These are phyloP conservation scores for Daphne laureola DNA, from an alignment of 441 rosid species.

Conservation along the genomic window DNA sequence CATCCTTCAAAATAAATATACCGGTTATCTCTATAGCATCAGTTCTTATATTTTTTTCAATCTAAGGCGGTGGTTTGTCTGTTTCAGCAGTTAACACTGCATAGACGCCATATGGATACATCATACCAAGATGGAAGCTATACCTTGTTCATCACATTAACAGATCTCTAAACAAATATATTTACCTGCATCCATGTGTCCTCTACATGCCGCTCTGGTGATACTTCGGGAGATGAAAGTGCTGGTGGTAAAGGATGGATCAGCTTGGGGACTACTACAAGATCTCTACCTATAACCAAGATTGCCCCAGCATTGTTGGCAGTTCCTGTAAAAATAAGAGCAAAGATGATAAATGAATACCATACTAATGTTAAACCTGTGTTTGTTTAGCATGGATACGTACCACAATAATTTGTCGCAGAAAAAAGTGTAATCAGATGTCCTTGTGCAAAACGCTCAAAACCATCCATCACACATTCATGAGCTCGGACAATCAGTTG, in stretches of 20 bases:
- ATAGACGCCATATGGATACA: too few relatives aligned
- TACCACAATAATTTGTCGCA: conserved; percentile 95
- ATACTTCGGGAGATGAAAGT: conserved; percentile 71
- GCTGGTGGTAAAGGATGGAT: conserved; percentile 98
- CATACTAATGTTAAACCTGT: neutral
- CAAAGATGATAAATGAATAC: conserved; percentile 3
- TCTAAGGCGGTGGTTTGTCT: too few relatives aligned
- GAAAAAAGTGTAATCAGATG: conserved; percentile 97
- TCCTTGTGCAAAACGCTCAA: conserved; percentile 96
- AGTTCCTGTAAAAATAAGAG: conserved; percentile 48
- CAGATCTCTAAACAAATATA: neutral
- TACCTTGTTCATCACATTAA: neutral
- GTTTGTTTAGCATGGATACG: conserved; percentile 13
- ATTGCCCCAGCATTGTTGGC: conserved; percentile 98
- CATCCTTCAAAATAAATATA: too few relatives aligned
- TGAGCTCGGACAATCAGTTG: conserved; percentile 96
- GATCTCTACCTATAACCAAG: conserved; percentile 97
- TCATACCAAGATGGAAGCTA: neutral
- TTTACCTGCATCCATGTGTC: conserved; percentile 99
- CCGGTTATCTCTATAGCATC: too few relatives aligned
- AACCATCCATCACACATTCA: conserved; percentile 99
- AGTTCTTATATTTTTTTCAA: too few relatives aligned
- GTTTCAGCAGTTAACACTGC: too few relatives aligned
- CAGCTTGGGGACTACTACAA: conserved; percentile 92
- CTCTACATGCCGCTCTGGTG: conserved; percentile 77